These are phyloP conservation scores for Sporothrix schenckii DNA, from an alignment of 2,329 filamentous ascomycete species.

Conservation along the genomic window DNA sequence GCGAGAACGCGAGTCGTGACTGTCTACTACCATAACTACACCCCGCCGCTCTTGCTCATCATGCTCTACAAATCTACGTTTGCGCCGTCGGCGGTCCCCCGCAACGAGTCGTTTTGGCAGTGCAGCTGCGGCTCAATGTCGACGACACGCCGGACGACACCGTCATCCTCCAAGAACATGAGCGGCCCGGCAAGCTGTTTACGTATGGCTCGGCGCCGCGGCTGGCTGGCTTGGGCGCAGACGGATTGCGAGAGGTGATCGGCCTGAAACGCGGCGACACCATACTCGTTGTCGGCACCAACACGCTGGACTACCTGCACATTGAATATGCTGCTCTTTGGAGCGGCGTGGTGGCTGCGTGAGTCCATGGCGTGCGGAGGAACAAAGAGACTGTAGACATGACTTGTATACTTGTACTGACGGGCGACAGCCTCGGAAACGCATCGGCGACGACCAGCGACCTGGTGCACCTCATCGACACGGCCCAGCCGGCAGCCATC, in stretches of 20 bases:
- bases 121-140: conserved; percentile 20
- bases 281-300: conserved; percentile 15
- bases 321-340: conserved; percentile 10
- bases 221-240: conserved; percentile 15
- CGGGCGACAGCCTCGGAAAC: conserved; percentile 7
- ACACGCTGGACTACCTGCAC: conserved; percentile 19
- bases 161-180: conserved; percentile 26
- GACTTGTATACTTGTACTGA: no score
- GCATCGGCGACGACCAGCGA: neutral
- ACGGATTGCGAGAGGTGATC: neutral
- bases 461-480: conserved; percentile 19
- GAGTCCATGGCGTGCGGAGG: neutral
- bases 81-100: neutral
- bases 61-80: neutral
- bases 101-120: conserved; percentile 27
- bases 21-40: neutral
- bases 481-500: conserved; percentile 5
- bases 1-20: no score
- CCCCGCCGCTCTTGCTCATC: neutral
- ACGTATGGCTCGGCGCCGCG: neutral
- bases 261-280: neutral
- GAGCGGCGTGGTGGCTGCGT: conserved; percentile 21
- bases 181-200: conserved; percentile 4
- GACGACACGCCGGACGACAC: conserved; percentile 25
- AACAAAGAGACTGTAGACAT: no score